Evolutionary conservation across 345 rosid species (phyloP).

Genomic region (Rhodamnia argentea): DNA sequence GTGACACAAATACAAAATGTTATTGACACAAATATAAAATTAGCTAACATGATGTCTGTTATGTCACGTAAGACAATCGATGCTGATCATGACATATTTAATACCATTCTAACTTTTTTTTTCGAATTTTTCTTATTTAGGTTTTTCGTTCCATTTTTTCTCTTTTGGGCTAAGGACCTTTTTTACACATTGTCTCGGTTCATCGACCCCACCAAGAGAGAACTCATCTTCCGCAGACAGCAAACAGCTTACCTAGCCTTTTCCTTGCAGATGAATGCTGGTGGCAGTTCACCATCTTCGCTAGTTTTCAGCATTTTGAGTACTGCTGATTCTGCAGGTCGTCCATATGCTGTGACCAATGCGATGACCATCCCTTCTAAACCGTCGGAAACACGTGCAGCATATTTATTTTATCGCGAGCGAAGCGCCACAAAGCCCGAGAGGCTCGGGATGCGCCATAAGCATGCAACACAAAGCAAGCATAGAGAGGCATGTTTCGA

Average conservation of each 20-base stretch:
- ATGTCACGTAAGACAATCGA: fast-evolving
- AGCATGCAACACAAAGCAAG: not conserved
- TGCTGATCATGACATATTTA: too few species aligned
- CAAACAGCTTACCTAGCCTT: not conserved
- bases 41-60: too few species aligned
- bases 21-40: too few species aligned
- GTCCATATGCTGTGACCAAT: not conserved
- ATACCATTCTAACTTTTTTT: too few species aligned
- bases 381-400: not conserved
- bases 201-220: not conserved
- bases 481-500: not conserved
- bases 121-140: too few species aligned
- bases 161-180: too few species aligned
- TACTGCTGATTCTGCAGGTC: not conserved
- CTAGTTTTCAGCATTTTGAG: not conserved
- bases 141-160: too few species aligned
- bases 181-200: not conserved
- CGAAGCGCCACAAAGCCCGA: not conserved
- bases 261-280: not conserved
- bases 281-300: not conserved
- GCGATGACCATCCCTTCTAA: not conserved
- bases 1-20: too few species aligned
- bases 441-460: not conserved
- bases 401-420: not conserved
- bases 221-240: not conserved